Conservation (phyloP, 495 filamentous ascomycete genomes). For the Podospora pseudoanserina region DNA sequence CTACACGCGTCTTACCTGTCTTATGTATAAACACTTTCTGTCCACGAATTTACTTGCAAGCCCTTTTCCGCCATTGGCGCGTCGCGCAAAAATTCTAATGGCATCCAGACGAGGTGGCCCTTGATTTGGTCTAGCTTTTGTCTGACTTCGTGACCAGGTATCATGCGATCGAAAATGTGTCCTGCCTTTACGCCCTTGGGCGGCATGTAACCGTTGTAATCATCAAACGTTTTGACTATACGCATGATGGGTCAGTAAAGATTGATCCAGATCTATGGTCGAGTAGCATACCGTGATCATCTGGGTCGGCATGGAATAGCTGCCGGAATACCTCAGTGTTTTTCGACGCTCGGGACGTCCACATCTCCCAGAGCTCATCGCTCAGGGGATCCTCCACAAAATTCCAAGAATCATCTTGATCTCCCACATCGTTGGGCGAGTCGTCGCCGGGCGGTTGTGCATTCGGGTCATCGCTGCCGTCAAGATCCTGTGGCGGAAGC, state of each 20-base stretch:
- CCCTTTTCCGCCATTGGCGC: slow-evolving; percentile 90
- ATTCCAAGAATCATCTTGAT: slow-evolving; percentile 61
- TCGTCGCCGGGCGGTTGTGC: slow-evolving; percentile 71
- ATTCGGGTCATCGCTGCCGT: slow-evolving; percentile 70
- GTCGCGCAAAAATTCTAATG: slow-evolving; percentile 77
- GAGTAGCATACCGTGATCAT: slow-evolving; percentile 62
- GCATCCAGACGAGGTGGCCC: slow-evolving; percentile 96
- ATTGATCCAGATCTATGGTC: not conserved
- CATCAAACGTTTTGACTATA: slow-evolving; percentile 75
- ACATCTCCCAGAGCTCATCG: slow-evolving; percentile 79
- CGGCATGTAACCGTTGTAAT: slow-evolving; percentile 77
- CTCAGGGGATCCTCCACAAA: slow-evolving; percentile 79
- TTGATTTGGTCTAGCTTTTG: slow-evolving; percentile 72
- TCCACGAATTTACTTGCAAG: slow-evolving; percentile 48
- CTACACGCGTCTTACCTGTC: not conserved
- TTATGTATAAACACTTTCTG: slow-evolving; percentile 48
- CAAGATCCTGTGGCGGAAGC: slow-evolving; percentile 66
- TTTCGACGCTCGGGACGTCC: slow-evolving; percentile 68
- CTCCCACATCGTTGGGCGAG: slow-evolving; percentile 63
- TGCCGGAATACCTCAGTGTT: slow-evolving; percentile 84
- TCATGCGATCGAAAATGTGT: slow-evolving; percentile 76
- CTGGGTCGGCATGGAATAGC: slow-evolving; percentile 90
- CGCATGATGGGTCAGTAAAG: slow-evolving; percentile 11
- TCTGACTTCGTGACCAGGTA: slow-evolving; percentile 65
- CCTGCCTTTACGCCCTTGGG: slow-evolving; percentile 68